Evolutionary conservation across 495 filamentous ascomycete species (phyloP).

Genomic region (Tuber umbilicatum): DNA sequence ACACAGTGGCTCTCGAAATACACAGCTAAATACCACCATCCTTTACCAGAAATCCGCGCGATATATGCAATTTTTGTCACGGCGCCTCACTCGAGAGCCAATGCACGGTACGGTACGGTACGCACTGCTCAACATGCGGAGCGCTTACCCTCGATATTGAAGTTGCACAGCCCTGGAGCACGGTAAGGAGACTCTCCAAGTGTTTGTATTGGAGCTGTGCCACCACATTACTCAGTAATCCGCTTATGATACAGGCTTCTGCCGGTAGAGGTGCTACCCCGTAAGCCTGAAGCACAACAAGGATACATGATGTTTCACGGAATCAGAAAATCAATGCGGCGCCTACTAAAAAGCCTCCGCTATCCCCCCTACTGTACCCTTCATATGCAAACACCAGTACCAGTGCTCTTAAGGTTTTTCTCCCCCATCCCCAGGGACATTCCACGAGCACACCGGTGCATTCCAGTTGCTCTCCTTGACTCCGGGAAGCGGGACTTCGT

Average conservation of each 20-base stretch:
- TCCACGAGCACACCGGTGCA: not conserved
- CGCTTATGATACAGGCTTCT: not conserved
- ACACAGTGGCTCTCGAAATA: not conserved
- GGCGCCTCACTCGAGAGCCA: not conserved
- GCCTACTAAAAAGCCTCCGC: not conserved
- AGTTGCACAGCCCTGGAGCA: not conserved
- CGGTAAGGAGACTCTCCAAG: not conserved
- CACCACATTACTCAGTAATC: not conserved
- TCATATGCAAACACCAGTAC: not conserved
- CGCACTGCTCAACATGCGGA: not conserved
- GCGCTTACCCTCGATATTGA: not conserved
- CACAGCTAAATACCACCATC: not conserved
- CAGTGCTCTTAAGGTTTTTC: not conserved
- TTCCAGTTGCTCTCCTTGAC: not conserved
- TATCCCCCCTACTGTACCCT: not conserved
- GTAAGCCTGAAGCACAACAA: not conserved
- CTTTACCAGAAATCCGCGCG: not conserved
- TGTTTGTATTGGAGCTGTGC: not conserved
- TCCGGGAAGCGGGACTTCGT: not conserved
- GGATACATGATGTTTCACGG: not conserved
- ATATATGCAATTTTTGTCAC: not conserved
- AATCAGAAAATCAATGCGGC: not conserved
- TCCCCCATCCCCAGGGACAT: not conserved
- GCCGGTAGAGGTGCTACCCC: not conserved
- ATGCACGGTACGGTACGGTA: not conserved